phyloP scores from a whole-genome alignment of 2,329 filamentous ascomycete species.

The Macrophomina pseudophaseolina region DNA sequence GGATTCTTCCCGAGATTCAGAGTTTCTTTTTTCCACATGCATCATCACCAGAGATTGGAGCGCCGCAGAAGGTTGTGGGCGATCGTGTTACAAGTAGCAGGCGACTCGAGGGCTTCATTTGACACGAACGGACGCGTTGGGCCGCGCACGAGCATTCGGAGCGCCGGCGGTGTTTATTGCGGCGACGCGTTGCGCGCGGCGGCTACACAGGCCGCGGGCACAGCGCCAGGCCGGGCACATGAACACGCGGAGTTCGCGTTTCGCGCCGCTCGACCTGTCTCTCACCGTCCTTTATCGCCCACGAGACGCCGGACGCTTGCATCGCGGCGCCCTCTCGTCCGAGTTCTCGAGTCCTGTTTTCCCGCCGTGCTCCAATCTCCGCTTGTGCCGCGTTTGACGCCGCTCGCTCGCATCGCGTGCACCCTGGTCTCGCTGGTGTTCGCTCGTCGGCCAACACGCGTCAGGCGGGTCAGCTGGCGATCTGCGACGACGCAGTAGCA shows the following conservation, averaged over 20 bases:
- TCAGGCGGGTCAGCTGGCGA: slow-evolving; percentile 23
- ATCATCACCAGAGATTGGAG: slow-evolving; percentile 1
- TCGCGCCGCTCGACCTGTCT: slow-evolving; percentile 6
- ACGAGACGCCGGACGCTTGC: slow-evolving; percentile 17
- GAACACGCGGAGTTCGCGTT: slow-evolving; percentile 20
- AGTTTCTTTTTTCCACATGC: slow-evolving; percentile 21
- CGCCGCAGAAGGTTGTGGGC: background rate
- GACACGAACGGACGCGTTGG: slow-evolving; percentile 7
- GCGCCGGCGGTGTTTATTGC: slow-evolving; percentile 9
- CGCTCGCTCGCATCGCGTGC: slow-evolving; percentile 14
- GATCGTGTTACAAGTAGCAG: slow-evolving; percentile 1
- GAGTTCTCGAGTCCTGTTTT: background rate
- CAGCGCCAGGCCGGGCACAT: background rate
- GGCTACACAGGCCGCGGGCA: slow-evolving; percentile 4
- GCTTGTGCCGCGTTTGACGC: slow-evolving; percentile 5
- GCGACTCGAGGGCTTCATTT: slow-evolving; percentile 10
- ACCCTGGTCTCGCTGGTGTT: slow-evolving; percentile 6
- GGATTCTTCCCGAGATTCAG: slow-evolving; percentile 15
- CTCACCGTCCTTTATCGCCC: slow-evolving; percentile 19
- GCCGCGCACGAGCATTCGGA: background rate
- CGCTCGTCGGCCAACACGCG: slow-evolving; percentile 11
- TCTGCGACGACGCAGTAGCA: slow-evolving; percentile 8
- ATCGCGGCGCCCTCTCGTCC: slow-evolving; percentile 1
- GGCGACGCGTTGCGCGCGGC: slow-evolving; percentile 1
- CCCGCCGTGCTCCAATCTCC: background rate